Conservation (phyloP, 305 asterid genomes). For the Rubia occidens region DNA sequence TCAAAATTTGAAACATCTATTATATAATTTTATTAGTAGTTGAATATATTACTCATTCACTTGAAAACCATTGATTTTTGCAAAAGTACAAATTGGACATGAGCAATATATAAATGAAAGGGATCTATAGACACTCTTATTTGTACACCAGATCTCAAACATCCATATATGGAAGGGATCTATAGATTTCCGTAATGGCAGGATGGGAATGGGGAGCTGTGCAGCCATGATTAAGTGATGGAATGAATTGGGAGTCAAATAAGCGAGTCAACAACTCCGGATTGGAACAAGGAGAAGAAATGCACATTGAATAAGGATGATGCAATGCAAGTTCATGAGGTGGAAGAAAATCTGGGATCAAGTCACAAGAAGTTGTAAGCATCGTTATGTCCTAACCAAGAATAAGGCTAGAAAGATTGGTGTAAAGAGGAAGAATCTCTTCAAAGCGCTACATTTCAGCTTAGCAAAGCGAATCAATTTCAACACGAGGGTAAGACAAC, state of each 20-base stretch:
- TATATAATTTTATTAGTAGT: too few relatives aligned
- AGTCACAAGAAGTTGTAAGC: constrained; percentile 39
- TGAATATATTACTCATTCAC: too few relatives aligned
- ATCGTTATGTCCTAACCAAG: constrained; percentile 42
- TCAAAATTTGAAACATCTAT: too few relatives aligned
- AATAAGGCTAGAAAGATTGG: constrained; percentile 28
- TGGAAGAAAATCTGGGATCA: constrained; percentile 33
- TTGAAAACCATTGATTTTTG: too few relatives aligned
- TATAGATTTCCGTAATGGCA: too few relatives aligned
- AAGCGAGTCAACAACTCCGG: constrained; percentile 33
- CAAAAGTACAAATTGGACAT: too few relatives aligned
- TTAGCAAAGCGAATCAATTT: constrained; percentile 50
- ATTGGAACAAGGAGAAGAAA: constrained; percentile 68
- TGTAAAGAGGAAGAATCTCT: constrained; percentile 23
- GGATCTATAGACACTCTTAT: too few relatives aligned
- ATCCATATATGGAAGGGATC: too few relatives aligned
- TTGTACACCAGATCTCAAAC: too few relatives aligned
- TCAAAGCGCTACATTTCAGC: constrained; percentile 53
- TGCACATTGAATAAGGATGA: constrained; percentile 22
- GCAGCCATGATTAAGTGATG: constrained; percentile 81
- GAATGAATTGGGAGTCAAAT: constrained; percentile 97
- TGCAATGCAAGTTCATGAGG: constrained; percentile 20
- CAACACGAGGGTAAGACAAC: constrained; percentile 23
- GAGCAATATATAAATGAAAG: too few relatives aligned
- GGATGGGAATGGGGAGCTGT: constrained; percentile 80